phyloP scores from a whole-genome alignment of 768 basidiomycete genomes.

The Pleurotus eryngii region DNA sequence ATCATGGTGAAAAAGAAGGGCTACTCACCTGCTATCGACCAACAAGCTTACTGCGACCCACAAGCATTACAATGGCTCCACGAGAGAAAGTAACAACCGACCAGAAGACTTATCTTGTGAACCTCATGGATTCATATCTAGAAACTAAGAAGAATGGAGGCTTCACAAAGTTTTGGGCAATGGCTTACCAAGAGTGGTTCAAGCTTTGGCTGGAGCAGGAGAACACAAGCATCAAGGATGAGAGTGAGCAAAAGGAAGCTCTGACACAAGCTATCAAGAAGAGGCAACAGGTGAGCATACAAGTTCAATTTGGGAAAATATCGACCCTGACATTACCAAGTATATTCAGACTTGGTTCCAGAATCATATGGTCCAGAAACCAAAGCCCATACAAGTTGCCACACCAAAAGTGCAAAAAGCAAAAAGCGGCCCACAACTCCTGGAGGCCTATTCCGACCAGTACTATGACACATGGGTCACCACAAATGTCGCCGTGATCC shows the following conservation, averaged over 20 bases:
- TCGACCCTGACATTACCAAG: not conserved
- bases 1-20: not conserved
- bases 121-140: not conserved
- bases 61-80: not conserved
- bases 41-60: not conserved
- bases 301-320: not conserved
- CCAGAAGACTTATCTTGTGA: not conserved
- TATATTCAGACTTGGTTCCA: not conserved
- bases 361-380: not conserved
- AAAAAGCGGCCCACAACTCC: not conserved
- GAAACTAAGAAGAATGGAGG: not conserved
- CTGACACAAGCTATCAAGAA: not conserved
- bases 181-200: not conserved
- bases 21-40: not conserved
- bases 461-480: not conserved
- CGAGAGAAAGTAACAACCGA: not conserved
- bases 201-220: not conserved
- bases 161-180: not conserved
- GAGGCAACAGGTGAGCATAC: not conserved
- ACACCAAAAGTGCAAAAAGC: not conserved
- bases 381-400: not conserved
- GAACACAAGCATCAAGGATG: not conserved
- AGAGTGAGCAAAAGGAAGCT: not conserved
- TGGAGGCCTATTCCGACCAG: not conserved
- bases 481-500: not conserved